Base-by-base conservation (phyloP, 352 stramenopile species). In the Pythium utonaiense region DNA sequence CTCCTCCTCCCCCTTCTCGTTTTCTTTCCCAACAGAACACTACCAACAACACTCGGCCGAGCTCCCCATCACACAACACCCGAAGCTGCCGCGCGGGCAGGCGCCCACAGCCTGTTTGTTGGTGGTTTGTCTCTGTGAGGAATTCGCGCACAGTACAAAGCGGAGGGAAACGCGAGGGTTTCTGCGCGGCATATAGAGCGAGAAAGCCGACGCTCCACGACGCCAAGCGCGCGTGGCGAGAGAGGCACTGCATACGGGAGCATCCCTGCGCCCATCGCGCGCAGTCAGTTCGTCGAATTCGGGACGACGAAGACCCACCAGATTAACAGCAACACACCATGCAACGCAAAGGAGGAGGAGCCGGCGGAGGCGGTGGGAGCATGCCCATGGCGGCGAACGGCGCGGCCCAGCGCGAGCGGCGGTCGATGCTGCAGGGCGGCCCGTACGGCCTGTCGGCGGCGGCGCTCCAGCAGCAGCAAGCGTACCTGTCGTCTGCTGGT, bases 1-100 rank as follows among this genome's bases (percentile, higher is more conserved):
- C 60, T 52, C 58, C 60, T 34, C 48, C 31, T 59, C 58, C 60
- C 47, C 48, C 31, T 59, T 65, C 22, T 38, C 60, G 44, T 47
- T 47, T 66, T 66, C 50, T 53, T 64, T 57, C 57, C 12, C n/a
- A 24, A 3, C 21, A 17, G 16, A 25, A 9, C 16, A 22, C 16
- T 19, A 47, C 19, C 14, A 44, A 44, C n/a, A n/a, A n/a, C n/a
- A 47, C 17, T 47, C n/a, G 40, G 6, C 28, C 28, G 5, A 10
- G 50, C 60, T 52, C 45, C 58, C 47, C 58, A 60, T 58, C 58
- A 54, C 60, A 66, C 40, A 47, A n/a, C 48, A 66, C 60, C 33
- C 60, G 60, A 66, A 61, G 50, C 52, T 66, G 60, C 60, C 42
- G 60, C 60, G 45, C 56, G 49, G 45, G 57, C 49, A 55, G 49